Base-by-base conservation (phyloP, 164 flowering plant species). In the Chimonanthus salicifolius region DNA sequence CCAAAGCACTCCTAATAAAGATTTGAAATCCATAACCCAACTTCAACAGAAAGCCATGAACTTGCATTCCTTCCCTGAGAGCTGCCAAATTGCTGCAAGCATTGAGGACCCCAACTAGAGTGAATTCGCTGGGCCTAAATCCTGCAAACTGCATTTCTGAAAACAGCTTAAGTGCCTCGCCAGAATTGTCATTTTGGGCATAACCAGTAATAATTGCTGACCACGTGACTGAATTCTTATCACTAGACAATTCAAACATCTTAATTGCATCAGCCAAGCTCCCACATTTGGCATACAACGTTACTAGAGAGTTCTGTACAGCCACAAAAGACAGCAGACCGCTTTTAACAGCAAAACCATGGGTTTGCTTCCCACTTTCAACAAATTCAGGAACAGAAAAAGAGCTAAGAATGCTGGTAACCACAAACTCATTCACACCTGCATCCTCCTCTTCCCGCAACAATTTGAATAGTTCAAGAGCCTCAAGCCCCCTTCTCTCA, bases 201-300 rank as follows among this genome's bases (percentile, higher is more conserved):
- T 74, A 85, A 45, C 97, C 97, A 60, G 98, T 92, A 46, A 92
- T 80, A 88, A 94, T 87, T 0, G 98, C 98, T 7, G 97, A 90
- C 98, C 98, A 94, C 1, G 95, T 91, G 49, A 94, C 85, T 0
- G 95, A 73, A 64, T 92, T 86, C 87, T 85, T 90, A 62, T 81
- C 85, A 74, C 74, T 71, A 0, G 84, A 81, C 7, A 66, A 54
- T 71, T 87, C 84, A 80, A 92, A 92, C 16, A 76, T 72, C 54
- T 49, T 49, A 74, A 76, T 72, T 1, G 94, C 87, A 78, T 87
- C 87, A 68, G 85, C 84, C 50, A 88, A 79, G 73, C 80, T 79
- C 71, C 85, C 93, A 78, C 90, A 88, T 71, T 88, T 90, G 1
- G 83, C 75, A 79, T 90, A 92, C 93, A 89, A 87, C 2, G 93